These are phyloP conservation scores for Mycena alexandri DNA, from an alignment of 768 basidiomycete species.

Conservation along the genomic window DNA sequence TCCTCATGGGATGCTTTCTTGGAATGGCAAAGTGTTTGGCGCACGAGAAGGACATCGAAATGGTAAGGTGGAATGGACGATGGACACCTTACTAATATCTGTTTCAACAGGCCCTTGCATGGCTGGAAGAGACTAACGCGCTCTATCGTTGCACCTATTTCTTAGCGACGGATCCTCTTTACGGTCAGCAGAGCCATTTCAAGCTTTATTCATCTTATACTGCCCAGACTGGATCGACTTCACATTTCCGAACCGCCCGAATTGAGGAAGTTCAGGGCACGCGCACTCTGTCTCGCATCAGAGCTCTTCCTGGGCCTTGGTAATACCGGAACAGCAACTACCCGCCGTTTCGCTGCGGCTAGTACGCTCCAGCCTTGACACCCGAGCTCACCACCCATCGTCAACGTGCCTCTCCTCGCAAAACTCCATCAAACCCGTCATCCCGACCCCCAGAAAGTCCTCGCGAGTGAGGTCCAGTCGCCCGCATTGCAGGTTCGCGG, in stretches of 20 bases:
- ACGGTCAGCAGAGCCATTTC: slow-evolving; percentile 1
- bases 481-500: slow-evolving; percentile 48
- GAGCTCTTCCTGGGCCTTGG: slow-evolving; percentile 48
- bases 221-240: slow-evolving; percentile 21
- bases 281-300: slow-evolving; percentile 39
- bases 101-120: slow-evolving; percentile 23
- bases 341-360: slow-evolving; percentile 42
- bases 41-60: slow-evolving; percentile 8
- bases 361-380: slow-evolving; percentile 24
- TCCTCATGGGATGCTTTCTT: slow-evolving; percentile 28
- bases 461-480: slow-evolving; percentile 29
- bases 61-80: neutral
- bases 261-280: slow-evolving; percentile 41
- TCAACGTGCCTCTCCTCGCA: slow-evolving; percentile 7
- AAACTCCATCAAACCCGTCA: slow-evolving; percentile 40
- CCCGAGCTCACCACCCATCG: slow-evolving; percentile 22
- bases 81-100: neutral
- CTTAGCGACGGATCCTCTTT: neutral
- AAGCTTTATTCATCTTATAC: neutral
- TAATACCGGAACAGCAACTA: slow-evolving; percentile 49
- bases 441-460: slow-evolving; percentile 43
- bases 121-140: slow-evolving; percentile 21
- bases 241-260: slow-evolving; percentile 34
- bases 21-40: slow-evolving; percentile 26
- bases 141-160: slow-evolving; percentile 8